phyloP scores from a whole-genome alignment of 495 filamentous ascomycete species.

The Extremus antarcticus region DNA sequence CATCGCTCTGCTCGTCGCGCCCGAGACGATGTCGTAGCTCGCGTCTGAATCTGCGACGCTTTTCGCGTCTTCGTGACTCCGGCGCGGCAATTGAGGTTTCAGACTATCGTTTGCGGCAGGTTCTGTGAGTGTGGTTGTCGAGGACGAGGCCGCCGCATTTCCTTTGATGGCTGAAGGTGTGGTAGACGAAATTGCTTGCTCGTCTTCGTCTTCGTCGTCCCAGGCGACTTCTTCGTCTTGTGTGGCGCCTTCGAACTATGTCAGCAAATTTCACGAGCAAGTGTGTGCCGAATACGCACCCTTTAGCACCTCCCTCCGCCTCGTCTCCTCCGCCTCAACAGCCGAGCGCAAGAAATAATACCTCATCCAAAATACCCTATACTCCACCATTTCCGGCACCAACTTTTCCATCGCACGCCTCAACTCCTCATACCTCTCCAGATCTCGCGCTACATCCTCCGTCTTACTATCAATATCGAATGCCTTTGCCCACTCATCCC shows the following conservation, averaged over 20 bases:
- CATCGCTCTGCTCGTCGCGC: slow-evolving; percentile 65
- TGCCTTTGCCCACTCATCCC: slow-evolving; percentile 56
- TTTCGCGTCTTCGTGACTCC: slow-evolving; percentile 58
- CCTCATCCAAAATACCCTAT: slow-evolving; percentile 81
- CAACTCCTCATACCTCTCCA: slow-evolving; percentile 83
- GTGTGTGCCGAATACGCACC: slow-evolving; percentile 54
- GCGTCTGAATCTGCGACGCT: slow-evolving; percentile 80
- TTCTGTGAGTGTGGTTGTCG: slow-evolving; percentile 17
- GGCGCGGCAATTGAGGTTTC: slow-evolving; percentile 51
- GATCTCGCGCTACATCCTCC: slow-evolving; percentile 66
- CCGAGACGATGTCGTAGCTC: slow-evolving; percentile 88
- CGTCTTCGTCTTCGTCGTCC: slow-evolving; percentile 69
- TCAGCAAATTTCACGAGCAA: too few species aligned
- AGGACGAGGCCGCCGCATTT: slow-evolving; percentile 11
- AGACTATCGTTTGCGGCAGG: slow-evolving; percentile 26
- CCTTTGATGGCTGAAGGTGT: slow-evolving; percentile 11
- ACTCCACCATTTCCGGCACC: slow-evolving; percentile 81
- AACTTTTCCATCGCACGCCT: slow-evolving; percentile 88
- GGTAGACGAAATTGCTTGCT: slow-evolving; percentile 37
- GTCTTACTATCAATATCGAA: slow-evolving; percentile 82
- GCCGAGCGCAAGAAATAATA: slow-evolving; percentile 95
- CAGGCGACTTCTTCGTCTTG: slow-evolving; percentile 68
- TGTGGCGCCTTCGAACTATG: slow-evolving; percentile 39
- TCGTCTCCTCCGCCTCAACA: slow-evolving; percentile 89
- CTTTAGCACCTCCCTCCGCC: slow-evolving; percentile 81